phyloP scores from a whole-genome alignment of 2,329 filamentous ascomycete genomes.

The Aspergillus nomiae region DNA sequence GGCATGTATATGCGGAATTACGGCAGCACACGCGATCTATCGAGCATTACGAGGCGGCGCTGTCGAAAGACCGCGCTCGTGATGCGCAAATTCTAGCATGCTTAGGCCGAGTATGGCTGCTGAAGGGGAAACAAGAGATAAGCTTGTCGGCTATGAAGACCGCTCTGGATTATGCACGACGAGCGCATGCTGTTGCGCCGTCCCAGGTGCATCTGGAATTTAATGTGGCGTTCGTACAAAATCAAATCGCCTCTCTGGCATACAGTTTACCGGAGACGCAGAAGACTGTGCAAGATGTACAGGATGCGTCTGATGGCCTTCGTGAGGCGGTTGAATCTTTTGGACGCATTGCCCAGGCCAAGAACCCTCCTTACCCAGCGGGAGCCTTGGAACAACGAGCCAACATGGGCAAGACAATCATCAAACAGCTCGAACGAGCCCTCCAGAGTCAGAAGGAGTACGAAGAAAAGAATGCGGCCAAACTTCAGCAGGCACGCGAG shows the following conservation, averaged over 20 bases:
- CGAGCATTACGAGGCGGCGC: conserved; percentile 85
- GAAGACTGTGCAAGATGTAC: conserved; percentile 76
- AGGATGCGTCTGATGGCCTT: conserved; percentile 76
- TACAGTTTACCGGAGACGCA: conserved; percentile 74
- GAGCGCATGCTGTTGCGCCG: conserved; percentile 73
- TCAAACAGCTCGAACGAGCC: conserved; percentile 84
- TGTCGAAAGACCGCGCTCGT: conserved; percentile 75
- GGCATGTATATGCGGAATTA: conserved; percentile 87
- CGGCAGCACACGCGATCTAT: conserved; percentile 90
- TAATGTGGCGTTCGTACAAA: conserved; percentile 97
- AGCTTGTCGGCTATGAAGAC: conserved; percentile 64
- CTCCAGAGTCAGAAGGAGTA: conserved; percentile 85
- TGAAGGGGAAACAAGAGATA: conserved; percentile 72
- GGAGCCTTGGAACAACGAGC: conserved; percentile 91
- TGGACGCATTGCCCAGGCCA: conserved; percentile 59
- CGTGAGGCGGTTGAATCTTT: conserved; percentile 80
- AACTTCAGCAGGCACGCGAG: conserved; percentile 77
- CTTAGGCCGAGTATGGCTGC: conserved; percentile 82
- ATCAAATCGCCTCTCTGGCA: conserved; percentile 83
- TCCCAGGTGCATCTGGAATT: conserved; percentile 92
- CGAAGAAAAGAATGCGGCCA: conserved; percentile 88
- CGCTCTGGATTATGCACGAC: conserved; percentile 63
- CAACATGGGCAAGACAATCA: conserved; percentile 95
- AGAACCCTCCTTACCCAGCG: conserved; percentile 81
- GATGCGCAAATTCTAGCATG: conserved; percentile 82